Base-by-base conservation (phyloP, 306 rosid species). In the Cicer cuneatum region DNA sequence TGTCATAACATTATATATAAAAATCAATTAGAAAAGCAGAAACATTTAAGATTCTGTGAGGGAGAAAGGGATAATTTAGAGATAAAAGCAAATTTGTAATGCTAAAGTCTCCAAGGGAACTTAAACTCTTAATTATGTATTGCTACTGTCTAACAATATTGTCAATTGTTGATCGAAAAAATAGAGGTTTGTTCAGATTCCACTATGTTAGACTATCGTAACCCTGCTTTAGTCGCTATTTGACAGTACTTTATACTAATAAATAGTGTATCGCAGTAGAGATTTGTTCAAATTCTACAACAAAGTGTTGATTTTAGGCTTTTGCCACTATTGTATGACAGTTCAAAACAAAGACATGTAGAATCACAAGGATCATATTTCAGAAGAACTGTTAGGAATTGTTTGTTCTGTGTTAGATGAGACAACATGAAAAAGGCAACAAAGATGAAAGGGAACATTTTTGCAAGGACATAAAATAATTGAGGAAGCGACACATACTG, bases 401-500 rank as follows among this genome's bases (percentile, higher is more conserved):
- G 69, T 19, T 45, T 62, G 40, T 6, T 7, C n/a, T n/a, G 51
- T 18, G 19, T 13, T 48, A 43, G 69, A 37, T 65, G 29, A 74
- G 69, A 14, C 43, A 56, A 7, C 39, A 1, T 56, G 8, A 7
- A 67, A 67, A 81, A 77, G 63, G 48, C 51, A 65, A 68, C 57
- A 80, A 60, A 56, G 2, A 49, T 9, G 52, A 64, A 58, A 42
- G 40, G 1, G 21, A 72, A 59, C 14, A 80, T 47, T 71, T 69
- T 57, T 77, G 46, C 78, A 48, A 80, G 57, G 46, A 33, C 41
- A 16, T 35, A 21, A 39, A 38, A 21, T 37, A 21, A 41, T 45
- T 33, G 83, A 76, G 84, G 57, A 56, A 79, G 40, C 52, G 10
- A 42, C 35, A 80, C 97, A 48, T 90, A 95, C 99, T 95, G 59